A percentile compares a stretch with the other conserved stretches of the same genome.
These are phyloP conservation scores for Bruguiera parviflora DNA, from an alignment of 345 rosid genomes.

Conservation along the genomic window DNA sequence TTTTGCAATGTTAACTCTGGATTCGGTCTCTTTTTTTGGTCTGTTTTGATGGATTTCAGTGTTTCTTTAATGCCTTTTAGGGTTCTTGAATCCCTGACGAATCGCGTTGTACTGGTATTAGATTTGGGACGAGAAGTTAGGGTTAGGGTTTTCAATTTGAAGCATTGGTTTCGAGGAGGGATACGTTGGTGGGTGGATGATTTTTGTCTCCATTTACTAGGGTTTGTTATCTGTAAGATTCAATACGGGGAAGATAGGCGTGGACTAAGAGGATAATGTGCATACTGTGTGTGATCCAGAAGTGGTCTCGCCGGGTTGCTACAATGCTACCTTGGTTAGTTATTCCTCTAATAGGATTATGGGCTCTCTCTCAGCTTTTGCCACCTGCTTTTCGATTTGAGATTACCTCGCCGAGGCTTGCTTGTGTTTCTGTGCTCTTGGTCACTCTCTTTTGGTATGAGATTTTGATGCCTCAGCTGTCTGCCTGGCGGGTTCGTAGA, in stretches of 20 bases:
- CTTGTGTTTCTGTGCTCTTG: constrained; percentile 88
- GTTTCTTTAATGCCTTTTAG: constrained; percentile 19
- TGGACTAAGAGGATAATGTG: constrained; percentile 85
- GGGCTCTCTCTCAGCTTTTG: constrained; percentile 97
- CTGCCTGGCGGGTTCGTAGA: constrained; percentile 83
- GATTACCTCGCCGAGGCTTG: constrained; percentile 87
- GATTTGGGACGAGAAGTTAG: constrained; percentile 25
- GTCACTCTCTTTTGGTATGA: constrained; percentile 95
- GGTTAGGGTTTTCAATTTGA: constrained; percentile 45
- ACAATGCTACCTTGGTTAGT: constrained; percentile 99
- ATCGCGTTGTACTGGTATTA: constrained; percentile 25
- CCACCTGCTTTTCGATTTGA: constrained; percentile 97
- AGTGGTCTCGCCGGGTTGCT: constrained; percentile 99
- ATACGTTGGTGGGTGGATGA: background rate
- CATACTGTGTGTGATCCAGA: constrained; percentile 97
- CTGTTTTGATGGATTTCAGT: constrained; percentile 14
- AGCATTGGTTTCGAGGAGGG: constrained; percentile 16
- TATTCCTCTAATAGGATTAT: constrained; percentile 84
- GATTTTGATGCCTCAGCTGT: constrained; percentile 93
- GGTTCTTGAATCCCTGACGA: constrained; percentile 43
- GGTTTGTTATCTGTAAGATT: constrained; percentile 30
- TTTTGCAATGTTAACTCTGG: constrained; percentile 7
- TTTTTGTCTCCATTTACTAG: constrained; percentile 17
- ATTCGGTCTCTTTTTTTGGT: constrained; percentile 20
- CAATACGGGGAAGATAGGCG: constrained; percentile 47